Percentiles rank a stretch among this genome's conserved stretches.
phyloP scores from a whole-genome alignment of 2,329 filamentous ascomycete species.

The Metarhizium rileyi region DNA sequence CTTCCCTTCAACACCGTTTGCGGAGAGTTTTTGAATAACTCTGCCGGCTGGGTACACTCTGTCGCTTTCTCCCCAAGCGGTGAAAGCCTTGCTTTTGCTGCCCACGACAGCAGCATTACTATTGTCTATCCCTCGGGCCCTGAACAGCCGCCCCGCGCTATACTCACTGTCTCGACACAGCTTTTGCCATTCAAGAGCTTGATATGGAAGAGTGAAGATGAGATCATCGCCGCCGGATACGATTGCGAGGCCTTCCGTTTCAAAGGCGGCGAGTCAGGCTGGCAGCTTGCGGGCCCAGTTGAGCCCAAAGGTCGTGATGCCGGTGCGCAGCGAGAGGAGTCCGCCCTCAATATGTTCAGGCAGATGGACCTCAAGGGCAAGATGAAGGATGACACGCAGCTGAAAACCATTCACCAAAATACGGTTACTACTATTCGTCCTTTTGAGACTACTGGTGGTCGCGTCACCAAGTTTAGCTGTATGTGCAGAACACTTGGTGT shows the following conservation, averaged over 20 bases:
- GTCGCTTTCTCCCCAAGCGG: conserved; percentile 89
- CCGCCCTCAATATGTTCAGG: conserved; percentile 93
- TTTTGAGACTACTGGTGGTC: conserved; percentile 56
- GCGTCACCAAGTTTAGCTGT: conserved; percentile 78
- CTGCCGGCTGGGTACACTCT: conserved; percentile 91
- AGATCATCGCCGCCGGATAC: conserved; percentile 93
- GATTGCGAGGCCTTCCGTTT: conserved; percentile 87
- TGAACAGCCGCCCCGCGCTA: conserved; percentile 82
- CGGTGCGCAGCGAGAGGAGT: conserved; percentile 68
- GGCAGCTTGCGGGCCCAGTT: conserved; percentile 73
- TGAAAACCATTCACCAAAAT: conserved; percentile 95
- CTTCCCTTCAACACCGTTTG: conserved; percentile 98
- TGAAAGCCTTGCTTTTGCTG: conserved; percentile 84
- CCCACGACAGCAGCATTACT: conserved; percentile 93
- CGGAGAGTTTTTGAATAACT: conserved; percentile 91
- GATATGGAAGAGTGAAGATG: conserved; percentile 82
- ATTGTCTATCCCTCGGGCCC: conserved; percentile 89
- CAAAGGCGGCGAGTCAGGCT: conserved; percentile 66
- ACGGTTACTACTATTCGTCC: conserved; percentile 78
- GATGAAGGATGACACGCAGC: conserved; percentile 79
- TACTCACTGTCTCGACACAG: conserved; percentile 83
- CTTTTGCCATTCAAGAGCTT: conserved; percentile 86
- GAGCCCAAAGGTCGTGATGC: conserved; percentile 61
- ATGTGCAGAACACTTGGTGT: conserved; percentile 32
- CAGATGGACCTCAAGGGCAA: conserved; percentile 99